Evolutionary conservation across 1,284 basidiomycete species (phyloP).

Genomic region (Cystobasidium pallidum): DNA sequence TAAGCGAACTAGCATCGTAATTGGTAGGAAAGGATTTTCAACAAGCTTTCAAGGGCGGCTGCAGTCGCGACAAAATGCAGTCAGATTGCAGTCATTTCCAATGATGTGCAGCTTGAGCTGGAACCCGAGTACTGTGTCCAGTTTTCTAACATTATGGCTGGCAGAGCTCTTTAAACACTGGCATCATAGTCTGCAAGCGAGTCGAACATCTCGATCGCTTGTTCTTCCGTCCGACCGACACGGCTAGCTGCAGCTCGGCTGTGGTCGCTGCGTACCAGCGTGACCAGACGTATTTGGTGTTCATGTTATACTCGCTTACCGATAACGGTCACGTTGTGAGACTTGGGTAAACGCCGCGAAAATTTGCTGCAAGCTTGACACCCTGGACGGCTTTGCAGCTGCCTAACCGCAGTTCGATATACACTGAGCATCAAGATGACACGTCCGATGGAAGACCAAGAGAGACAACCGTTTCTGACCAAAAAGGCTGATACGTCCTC

Average conservation of each 20-base stretch:
- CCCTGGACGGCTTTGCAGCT: not conserved
- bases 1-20: not conserved
- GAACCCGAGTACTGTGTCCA: too few species aligned
- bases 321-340: not conserved
- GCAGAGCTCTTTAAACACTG: too few species aligned
- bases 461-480: slow-evolving; percentile 22
- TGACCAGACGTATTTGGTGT: too few species aligned
- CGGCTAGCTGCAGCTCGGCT: not conserved
- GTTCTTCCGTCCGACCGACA: not conserved
- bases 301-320: not conserved
- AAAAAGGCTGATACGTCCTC: not conserved
- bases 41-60: too few species aligned
- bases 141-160: too few species aligned
- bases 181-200: too few species aligned
- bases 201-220: not conserved
- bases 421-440: not conserved
- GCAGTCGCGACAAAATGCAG: too few species aligned
- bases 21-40: too few species aligned
- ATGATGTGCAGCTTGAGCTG: not conserved
- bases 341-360: not conserved
- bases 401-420: not conserved
- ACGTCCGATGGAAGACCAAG: not conserved
- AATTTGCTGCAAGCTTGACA: too few species aligned
- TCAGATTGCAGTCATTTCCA: too few species aligned
- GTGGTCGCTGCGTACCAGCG: not conserved